phyloP scores from a whole-genome alignment of 495 filamentous ascomycete species.

The Hypomontagnella submonticulosa region DNA sequence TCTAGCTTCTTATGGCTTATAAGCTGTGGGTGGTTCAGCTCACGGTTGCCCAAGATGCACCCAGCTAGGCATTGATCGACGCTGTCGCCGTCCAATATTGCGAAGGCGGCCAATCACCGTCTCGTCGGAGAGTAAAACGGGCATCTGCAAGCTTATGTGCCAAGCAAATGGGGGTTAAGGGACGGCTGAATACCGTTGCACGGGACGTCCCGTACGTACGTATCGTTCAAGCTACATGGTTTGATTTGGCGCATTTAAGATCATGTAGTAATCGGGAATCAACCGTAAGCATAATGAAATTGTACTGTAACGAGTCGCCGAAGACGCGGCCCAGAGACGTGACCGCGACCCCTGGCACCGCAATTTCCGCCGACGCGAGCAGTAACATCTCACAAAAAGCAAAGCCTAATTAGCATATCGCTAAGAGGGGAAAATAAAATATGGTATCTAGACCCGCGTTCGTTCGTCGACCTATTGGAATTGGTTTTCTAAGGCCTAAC shows the following conservation, averaged over 20 bases:
- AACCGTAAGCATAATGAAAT: constrained; percentile 19
- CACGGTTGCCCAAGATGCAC: constrained; percentile 33
- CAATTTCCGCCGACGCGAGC: constrained; percentile 22
- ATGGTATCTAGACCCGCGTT: constrained; percentile 1
- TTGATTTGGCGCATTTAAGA: constrained; percentile 32
- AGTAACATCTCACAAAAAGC: constrained; percentile 13
- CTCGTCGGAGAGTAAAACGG: constrained; percentile 15
- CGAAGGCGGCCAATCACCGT: constrained; percentile 20
- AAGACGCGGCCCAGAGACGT: constrained; percentile 15
- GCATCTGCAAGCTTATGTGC: constrained; percentile 24
- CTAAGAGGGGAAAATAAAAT: constrained; percentile 15
- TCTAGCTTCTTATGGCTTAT: constrained; percentile 16
- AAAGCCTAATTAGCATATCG: not conserved
- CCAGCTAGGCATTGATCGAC: constrained; percentile 30
- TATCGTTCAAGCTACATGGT: constrained; percentile 11
- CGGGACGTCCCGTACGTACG: constrained; percentile 26
- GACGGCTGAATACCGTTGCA: constrained; percentile 14
- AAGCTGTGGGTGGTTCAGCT: constrained; percentile 28
- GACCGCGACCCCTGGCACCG: constrained; percentile 32
- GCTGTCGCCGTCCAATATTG: constrained; percentile 17
- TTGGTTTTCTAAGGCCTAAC: too few relatives aligned
- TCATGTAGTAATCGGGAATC: constrained; percentile 18
- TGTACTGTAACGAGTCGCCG: constrained; percentile 26
- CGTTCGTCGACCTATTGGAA: not conserved
- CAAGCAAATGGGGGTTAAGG: constrained; percentile 28